phyloP scores from a whole-genome alignment of 1,139 yeast species.

The Scheffersomyces titani region DNA sequence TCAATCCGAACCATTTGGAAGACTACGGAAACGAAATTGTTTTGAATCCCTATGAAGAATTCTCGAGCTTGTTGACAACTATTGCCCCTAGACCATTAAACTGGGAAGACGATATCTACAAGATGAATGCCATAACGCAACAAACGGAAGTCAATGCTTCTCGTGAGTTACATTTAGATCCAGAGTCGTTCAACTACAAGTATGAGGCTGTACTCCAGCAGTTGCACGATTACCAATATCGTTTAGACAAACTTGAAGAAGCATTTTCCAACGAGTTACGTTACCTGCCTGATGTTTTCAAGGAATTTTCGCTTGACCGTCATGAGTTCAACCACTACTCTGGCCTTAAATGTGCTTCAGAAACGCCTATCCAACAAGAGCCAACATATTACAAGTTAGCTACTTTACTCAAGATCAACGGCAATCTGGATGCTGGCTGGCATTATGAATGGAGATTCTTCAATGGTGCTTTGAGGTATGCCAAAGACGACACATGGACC shows the following conservation, averaged over 20 bases:
- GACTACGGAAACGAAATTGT: conserved; percentile 6
- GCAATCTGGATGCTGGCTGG: conserved; percentile 35
- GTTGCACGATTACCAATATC: conserved; percentile 12
- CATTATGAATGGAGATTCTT: conserved; percentile 45
- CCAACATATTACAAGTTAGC: conserved; percentile 38
- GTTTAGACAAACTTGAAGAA: conserved; percentile 17
- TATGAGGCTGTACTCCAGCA: conserved; percentile 20
- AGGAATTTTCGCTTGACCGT: conserved; percentile 13
- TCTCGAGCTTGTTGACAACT: conserved; percentile 10
- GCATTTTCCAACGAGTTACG: conserved; percentile 27
- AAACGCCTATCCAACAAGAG: conserved; percentile 15
- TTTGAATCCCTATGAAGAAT: conserved; percentile 19
- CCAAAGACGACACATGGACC: conserved; percentile 26
- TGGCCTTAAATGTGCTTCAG: conserved; percentile 23
- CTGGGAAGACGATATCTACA: conserved; percentile 18
- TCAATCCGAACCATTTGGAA: conserved; percentile 10
- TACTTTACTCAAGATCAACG: conserved; percentile 26
- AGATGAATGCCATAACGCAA: conserved; percentile 16
- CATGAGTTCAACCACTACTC: conserved; percentile 27
- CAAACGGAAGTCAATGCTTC: conserved; percentile 18
- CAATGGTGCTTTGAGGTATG: conserved; percentile 33
- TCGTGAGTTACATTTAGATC: conserved; percentile 19
- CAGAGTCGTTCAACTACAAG: conserved; percentile 22
- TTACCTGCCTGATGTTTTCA: conserved; percentile 16
- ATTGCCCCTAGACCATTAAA: conserved; percentile 20